A percentile compares a stretch with the other conserved stretches of the same genome.
phyloP scores from a whole-genome alignment of 2,329 filamentous ascomycete species.

The Fonsecaea monophora region DNA sequence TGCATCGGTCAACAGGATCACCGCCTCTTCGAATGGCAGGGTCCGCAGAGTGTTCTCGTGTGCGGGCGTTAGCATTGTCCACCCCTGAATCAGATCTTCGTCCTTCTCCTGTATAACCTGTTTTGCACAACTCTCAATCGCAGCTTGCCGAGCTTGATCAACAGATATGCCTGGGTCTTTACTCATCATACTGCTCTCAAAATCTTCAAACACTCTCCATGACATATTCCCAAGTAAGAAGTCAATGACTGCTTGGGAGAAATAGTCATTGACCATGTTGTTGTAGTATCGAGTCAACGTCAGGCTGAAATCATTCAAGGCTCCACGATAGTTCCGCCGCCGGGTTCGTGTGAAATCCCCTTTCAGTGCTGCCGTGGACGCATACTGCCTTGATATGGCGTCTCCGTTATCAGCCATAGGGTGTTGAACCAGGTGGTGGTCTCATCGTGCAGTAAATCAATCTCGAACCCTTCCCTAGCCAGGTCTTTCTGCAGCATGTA shows the following conservation, averaged over 20 bases:
- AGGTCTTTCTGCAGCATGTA: slow-evolving; percentile 82
- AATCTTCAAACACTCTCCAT: slow-evolving; percentile 86
- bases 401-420: slow-evolving; percentile 97
- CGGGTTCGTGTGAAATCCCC: slow-evolving; percentile 89
- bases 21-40: slow-evolving; percentile 82
- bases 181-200: slow-evolving; percentile 90
- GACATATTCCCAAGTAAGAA: slow-evolving; percentile 90
- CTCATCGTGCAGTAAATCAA: slow-evolving; percentile 76
- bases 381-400: slow-evolving; percentile 93
- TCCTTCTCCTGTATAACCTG: slow-evolving; percentile 82
- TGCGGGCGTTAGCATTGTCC: slow-evolving; percentile 82
- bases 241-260: slow-evolving; percentile 93
- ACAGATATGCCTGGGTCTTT: slow-evolving; percentile 90
- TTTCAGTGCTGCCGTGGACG: slow-evolving; percentile 92
- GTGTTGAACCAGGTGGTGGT: slow-evolving; percentile 93
- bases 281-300: slow-evolving; percentile 77
- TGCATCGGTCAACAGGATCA: slow-evolving; percentile 82
- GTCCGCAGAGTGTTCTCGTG: slow-evolving; percentile 72
- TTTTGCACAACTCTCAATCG: slow-evolving; percentile 85
- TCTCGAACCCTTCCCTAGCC: slow-evolving; percentile 74
- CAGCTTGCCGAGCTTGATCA: slow-evolving; percentile 80
- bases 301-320: slow-evolving; percentile 86
- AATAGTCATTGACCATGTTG: slow-evolving; percentile 98
- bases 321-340: slow-evolving; percentile 88
- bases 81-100: slow-evolving; percentile 86